A percentile compares a stretch with the other conserved stretches of the same genome.
phyloP scores from a whole-genome alignment of 1,139 yeast genomes.

The Oligophagozyma castellii region DNA sequence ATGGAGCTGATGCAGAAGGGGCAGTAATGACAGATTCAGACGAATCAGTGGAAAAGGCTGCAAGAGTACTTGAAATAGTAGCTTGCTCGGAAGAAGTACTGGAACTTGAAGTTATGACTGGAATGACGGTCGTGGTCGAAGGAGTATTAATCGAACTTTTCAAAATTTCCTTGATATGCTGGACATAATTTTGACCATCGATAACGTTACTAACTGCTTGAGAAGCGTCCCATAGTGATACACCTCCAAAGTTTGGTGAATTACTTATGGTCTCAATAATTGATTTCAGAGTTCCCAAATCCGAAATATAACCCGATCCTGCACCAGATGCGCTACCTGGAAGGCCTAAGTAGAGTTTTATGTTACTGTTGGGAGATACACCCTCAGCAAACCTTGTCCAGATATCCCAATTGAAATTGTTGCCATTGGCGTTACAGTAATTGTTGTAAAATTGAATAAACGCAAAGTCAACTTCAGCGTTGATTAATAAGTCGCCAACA shows the following conservation, averaged over 20 bases:
- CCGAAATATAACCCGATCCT: slow-evolving; percentile 48
- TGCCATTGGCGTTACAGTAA: slow-evolving; percentile 48
- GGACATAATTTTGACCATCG: slow-evolving; percentile 29
- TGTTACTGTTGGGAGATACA: slow-evolving; percentile 52
- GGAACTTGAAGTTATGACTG: slow-evolving; percentile 10
- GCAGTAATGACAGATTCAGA: neutral
- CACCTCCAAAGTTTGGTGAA: slow-evolving; percentile 55
- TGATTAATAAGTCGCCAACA: slow-evolving; percentile 51
- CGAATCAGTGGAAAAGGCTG: slow-evolving; percentile 3
- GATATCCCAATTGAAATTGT: slow-evolving; percentile 71
- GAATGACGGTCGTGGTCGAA: slow-evolving; percentile 17
- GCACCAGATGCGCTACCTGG: slow-evolving; percentile 64
- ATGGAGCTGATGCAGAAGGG: neutral
- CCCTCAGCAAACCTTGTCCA: slow-evolving; percentile 62
- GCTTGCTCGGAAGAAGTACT: slow-evolving; percentile 1
- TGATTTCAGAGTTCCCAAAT: slow-evolving; percentile 28
- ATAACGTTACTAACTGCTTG: slow-evolving; percentile 48
- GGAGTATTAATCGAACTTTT: slow-evolving; percentile 7
- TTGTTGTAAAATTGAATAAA: slow-evolving; percentile 91
- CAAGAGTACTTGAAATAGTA: slow-evolving; percentile 4
- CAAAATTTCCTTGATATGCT: slow-evolving; percentile 22
- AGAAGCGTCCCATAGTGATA: slow-evolving; percentile 87
- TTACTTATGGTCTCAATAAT: slow-evolving; percentile 30
- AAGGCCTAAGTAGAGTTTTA: slow-evolving; percentile 56
- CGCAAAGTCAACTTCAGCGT: slow-evolving; percentile 65